Evolutionary conservation across 305 asterid species (phyloP).

Genomic region (Solanum hybrid): DNA sequence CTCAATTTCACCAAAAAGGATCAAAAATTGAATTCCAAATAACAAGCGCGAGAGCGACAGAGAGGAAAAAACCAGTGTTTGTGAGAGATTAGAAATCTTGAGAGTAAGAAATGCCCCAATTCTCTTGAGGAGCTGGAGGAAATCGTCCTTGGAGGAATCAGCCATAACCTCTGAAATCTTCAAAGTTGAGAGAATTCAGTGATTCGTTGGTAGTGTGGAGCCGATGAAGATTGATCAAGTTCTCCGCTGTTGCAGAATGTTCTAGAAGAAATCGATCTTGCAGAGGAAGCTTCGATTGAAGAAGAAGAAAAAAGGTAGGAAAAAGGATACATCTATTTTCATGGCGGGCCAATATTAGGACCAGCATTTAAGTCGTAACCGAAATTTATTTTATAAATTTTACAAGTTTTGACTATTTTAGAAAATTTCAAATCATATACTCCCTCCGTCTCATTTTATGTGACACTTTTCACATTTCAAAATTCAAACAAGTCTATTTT

Average conservation of each 20-base stretch:
- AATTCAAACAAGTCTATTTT: too few species aligned
- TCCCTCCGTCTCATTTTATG: too few species aligned
- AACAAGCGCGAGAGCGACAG: not conserved
- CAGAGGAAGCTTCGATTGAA: not conserved
- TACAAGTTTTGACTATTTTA: not conserved
- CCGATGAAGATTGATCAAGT: not conserved
- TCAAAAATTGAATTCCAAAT: not conserved
- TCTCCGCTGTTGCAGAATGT: not conserved
- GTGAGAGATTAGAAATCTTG: slow-evolving; percentile 50
- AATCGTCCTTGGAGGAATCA: slow-evolving; percentile 59
- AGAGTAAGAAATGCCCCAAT: slow-evolving; percentile 57
- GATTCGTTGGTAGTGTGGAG: not conserved
- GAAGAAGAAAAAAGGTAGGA: not conserved
- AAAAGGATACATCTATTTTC: not conserved
- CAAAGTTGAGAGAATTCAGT: not conserved
- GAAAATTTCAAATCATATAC: not conserved
- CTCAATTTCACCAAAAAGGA: not conserved
- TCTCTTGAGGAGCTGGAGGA: slow-evolving; percentile 59
- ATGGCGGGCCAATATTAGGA: not conserved
- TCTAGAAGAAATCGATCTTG: not conserved
- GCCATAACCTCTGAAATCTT: slow-evolving; percentile 31
- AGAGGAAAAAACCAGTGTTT: slow-evolving; percentile 38
- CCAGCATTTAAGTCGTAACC: not conserved
- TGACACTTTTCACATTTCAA: too few species aligned
- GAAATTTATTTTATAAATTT: too few species aligned